Conservation (phyloP, 2,329 filamentous ascomycete species). For the Nannizzia gypsea region DNA sequence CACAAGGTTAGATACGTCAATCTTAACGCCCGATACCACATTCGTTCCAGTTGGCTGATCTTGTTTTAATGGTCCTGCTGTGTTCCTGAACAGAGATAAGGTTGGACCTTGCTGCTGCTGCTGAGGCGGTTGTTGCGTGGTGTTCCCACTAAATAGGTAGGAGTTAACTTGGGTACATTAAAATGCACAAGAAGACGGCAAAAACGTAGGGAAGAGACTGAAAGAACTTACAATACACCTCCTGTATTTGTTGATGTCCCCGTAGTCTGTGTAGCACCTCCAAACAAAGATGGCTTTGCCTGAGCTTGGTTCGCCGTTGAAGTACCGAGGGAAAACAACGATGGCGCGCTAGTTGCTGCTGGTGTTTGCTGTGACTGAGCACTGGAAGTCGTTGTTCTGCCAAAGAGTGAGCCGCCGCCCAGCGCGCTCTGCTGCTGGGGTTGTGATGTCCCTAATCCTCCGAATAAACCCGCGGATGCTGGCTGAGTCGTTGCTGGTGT, state of each 20-base stretch:
- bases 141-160: not conserved
- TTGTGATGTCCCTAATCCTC: constrained; percentile 18
- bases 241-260: constrained; percentile 19
- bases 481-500: constrained; percentile 10
- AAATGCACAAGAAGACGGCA: too few species aligned
- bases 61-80: constrained; percentile 21
- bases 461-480: not conserved
- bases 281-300: constrained; percentile 20
- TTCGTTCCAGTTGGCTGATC: constrained; percentile 25
- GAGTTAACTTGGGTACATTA: not conserved
- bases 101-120: constrained; percentile 39
- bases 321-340: not conserved
- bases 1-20: constrained; percentile 66
- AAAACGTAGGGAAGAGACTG: not conserved
- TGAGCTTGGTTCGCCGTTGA: not conserved
- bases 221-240: constrained; percentile 26
- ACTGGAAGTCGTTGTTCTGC: constrained; percentile 10
- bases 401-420: constrained; percentile 18
- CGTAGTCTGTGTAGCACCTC: constrained; percentile 18
- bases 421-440: constrained; percentile 12
- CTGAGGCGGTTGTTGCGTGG: constrained; percentile 18
- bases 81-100: constrained; percentile 29
- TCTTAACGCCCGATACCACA: constrained; percentile 57
- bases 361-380: constrained; percentile 10
- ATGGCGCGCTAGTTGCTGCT: not conserved